Evolutionary conservation across 306 rosid genomes (phyloP).

Genomic region (Fragaria vesca): DNA sequence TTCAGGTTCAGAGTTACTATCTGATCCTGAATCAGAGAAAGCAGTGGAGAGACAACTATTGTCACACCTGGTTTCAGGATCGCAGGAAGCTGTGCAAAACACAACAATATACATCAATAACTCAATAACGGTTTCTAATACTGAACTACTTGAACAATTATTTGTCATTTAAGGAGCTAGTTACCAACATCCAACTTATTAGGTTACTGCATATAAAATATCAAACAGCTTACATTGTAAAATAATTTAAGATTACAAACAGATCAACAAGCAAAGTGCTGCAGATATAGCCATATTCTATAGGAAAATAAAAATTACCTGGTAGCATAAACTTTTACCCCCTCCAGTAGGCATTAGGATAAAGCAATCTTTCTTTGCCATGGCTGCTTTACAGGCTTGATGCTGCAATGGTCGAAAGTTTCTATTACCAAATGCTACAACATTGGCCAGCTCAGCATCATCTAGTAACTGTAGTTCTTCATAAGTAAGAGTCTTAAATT

Average conservation of each 20-base stretch:
- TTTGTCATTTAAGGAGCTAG: not conserved
- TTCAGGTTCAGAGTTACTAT: slow-evolving; percentile 80
- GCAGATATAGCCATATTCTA: not conserved
- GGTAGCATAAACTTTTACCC: slow-evolving; percentile 95
- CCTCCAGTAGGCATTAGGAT: slow-evolving; percentile 99
- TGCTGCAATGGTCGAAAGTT: slow-evolving; percentile 86
- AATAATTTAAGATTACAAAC: not conserved
- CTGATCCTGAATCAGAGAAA: slow-evolving; percentile 98
- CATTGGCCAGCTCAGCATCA: slow-evolving; percentile 87
- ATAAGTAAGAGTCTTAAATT: slow-evolving; percentile 46
- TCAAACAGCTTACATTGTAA: not conserved
- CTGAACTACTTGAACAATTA: not conserved
- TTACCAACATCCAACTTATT: not conserved
- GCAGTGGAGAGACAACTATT: slow-evolving; percentile 84
- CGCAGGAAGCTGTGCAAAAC: slow-evolving; percentile 81
- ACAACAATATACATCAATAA: slow-evolving; percentile 4
- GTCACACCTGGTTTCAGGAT: slow-evolving; percentile 86
- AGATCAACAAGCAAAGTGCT: slow-evolving; percentile 6
- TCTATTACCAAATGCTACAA: slow-evolving; percentile 79
- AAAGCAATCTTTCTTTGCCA: slow-evolving; percentile 80
- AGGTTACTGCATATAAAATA: not conserved
- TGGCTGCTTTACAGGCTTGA: slow-evolving; percentile 75
- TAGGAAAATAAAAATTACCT: slow-evolving; percentile 56
- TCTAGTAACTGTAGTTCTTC: slow-evolving; percentile 71
- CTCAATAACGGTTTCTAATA: no score